Evolutionary conservation across 2,329 filamentous ascomycete genomes (phyloP).

Genomic region (Sclerotinia borealis): DNA sequence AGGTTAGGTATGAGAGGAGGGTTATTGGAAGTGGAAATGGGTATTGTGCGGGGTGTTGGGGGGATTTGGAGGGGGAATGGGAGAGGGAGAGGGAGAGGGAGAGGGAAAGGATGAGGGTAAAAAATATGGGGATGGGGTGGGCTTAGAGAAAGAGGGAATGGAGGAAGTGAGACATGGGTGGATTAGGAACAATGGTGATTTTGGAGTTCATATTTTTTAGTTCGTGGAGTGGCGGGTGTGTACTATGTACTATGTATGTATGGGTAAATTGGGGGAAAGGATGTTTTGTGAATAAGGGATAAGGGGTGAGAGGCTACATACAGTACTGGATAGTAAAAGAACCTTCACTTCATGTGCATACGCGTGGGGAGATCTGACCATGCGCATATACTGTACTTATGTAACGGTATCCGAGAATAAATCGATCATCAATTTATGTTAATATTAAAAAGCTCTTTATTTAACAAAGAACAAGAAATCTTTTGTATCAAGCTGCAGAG

Average conservation of each 20-base stretch:
- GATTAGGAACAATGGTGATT: not conserved
- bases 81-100: too few relatives aligned
- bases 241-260: too few relatives aligned
- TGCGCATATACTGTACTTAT: too few relatives aligned
- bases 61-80: not conserved
- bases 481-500: too few relatives aligned
- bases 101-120: not conserved
- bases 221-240: too few relatives aligned
- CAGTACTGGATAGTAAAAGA: not conserved
- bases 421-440: too few relatives aligned
- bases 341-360: too few relatives aligned
- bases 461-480: too few relatives aligned
- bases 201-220: rapidly evolving
- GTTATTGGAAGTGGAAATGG: conserved; percentile 1
- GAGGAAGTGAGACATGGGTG: not conserved
- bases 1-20: not conserved
- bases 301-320: not conserved
- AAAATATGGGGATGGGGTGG: not conserved
- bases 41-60: not conserved
- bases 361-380: too few relatives aligned
- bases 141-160: not conserved
- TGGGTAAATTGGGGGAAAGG: too few relatives aligned
- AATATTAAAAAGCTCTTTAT: too few relatives aligned
- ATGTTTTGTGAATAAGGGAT: not conserved
- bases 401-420: too few relatives aligned